A percentile compares a stretch with the other conserved stretches of the same genome.
These are phyloP conservation scores for Imleria badia DNA, from an alignment of 768 basidiomycete genomes.

Conservation along the genomic window DNA sequence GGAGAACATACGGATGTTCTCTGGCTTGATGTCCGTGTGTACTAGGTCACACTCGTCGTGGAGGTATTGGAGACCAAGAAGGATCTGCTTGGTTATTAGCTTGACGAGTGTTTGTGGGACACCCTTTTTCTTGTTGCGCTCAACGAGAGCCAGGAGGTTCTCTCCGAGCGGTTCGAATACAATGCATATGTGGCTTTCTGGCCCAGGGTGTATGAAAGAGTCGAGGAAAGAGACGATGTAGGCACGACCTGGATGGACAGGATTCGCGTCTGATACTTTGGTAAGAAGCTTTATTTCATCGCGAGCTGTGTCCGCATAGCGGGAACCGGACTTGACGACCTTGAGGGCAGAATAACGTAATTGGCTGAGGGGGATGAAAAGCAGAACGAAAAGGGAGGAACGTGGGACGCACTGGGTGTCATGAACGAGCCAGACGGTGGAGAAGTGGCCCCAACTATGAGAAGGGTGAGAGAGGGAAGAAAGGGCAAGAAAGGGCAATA, in stretches of 20 bases:
- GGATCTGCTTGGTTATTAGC: slow-evolving; percentile 80
- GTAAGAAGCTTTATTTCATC: slow-evolving; percentile 94
- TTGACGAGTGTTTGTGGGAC: slow-evolving; percentile 82
- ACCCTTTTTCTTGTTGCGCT: slow-evolving; percentile 79
- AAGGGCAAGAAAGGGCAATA: slow-evolving; percentile 31
- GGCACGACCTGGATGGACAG: slow-evolving; percentile 72
- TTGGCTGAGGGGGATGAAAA: slow-evolving; percentile 43
- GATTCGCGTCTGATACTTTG: slow-evolving; percentile 68
- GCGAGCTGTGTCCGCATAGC: slow-evolving; percentile 94
- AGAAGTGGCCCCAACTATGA: slow-evolving; percentile 90
- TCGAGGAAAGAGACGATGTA: slow-evolving; percentile 91
- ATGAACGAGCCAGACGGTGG: slow-evolving; percentile 89
- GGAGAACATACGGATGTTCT: slow-evolving; percentile 81
- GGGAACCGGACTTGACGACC: slow-evolving; percentile 90
- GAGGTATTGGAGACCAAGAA: slow-evolving; percentile 87
- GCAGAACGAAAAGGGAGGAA: not conserved
- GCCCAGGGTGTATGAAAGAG: slow-evolving; percentile 76
- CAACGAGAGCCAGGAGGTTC: slow-evolving; percentile 70
- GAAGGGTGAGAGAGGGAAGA: slow-evolving; percentile 8
- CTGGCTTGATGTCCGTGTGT: slow-evolving; percentile 93
- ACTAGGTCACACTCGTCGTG: slow-evolving; percentile 92
- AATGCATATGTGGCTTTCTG: slow-evolving; percentile 85
- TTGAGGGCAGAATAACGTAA: slow-evolving; percentile 87
- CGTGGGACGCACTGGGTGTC: slow-evolving; percentile 61
- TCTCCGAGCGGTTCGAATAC: slow-evolving; percentile 88